Conservation (phyloP, 345 rosid species). For the Mercurialis annua region DNA sequence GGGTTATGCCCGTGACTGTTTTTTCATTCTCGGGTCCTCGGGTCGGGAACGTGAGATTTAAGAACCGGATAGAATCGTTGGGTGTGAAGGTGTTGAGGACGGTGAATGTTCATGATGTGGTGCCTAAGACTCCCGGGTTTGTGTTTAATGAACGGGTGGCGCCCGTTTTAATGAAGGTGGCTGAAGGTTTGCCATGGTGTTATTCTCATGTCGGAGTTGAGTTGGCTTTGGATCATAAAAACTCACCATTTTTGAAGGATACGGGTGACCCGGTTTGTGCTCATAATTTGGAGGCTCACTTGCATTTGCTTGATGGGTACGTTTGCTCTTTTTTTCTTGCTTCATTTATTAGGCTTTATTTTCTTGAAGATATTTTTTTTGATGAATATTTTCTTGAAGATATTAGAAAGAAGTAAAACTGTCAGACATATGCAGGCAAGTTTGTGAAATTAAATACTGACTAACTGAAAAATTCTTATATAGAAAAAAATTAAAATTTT, state of each 20-base stretch:
- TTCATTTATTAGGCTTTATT: too few species aligned
- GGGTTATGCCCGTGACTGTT: slow-evolving; percentile 49
- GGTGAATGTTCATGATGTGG: slow-evolving; percentile 61
- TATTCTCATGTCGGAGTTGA: slow-evolving; percentile 79
- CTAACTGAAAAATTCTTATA: too few species aligned
- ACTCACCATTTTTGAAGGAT: slow-evolving; percentile 66
- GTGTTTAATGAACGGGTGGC: slow-evolving; percentile 56
- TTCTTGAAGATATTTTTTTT: too few species aligned
- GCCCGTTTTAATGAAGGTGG: slow-evolving; percentile 43
- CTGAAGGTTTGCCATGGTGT: slow-evolving; percentile 66
- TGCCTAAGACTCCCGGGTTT: slow-evolving; percentile 70
- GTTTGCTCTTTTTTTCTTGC: slow-evolving; percentile 10
- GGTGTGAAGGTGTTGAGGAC: slow-evolving; percentile 79
- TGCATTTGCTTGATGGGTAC: slow-evolving; percentile 88
- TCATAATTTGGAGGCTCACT: slow-evolving; percentile 73
- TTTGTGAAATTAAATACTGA: too few species aligned
- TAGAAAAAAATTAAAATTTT: too few species aligned
- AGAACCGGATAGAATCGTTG: slow-evolving; percentile 50
- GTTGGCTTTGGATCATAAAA: slow-evolving; percentile 54
- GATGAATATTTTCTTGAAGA: too few species aligned
- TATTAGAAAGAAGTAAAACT: too few species aligned
- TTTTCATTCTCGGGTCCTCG: slow-evolving; percentile 68
- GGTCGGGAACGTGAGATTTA: slow-evolving; percentile 68
- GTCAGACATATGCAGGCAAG: too few species aligned
- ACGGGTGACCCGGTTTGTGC: slow-evolving; percentile 45